A percentile compares a stretch with the other conserved stretches of the same genome.
phyloP scores from a whole-genome alignment of 768 basidiomycete genomes.

The Mycena kentingensis region DNA sequence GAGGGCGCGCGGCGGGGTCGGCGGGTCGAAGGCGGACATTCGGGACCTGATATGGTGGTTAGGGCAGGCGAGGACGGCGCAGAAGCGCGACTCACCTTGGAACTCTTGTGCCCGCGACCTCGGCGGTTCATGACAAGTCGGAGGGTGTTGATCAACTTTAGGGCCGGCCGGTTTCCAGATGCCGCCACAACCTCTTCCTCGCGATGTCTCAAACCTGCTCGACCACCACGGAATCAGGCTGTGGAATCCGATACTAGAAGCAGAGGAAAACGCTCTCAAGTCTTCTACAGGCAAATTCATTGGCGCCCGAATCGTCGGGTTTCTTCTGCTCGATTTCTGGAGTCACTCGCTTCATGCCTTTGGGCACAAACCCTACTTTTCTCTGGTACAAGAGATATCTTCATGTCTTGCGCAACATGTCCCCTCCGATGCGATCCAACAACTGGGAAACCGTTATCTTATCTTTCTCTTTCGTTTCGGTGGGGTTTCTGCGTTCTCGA shows the following conservation, averaged over 20 bases:
- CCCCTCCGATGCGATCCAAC: background rate
- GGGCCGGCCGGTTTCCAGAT: no score
- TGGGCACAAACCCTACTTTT: background rate
- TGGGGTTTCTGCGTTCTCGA: background rate
- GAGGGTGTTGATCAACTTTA: no score
- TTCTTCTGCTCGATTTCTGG: background rate
- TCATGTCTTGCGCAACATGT: background rate
- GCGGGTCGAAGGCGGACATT: conserved; percentile 81
- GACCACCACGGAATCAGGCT: no score
- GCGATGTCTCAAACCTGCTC: no score
- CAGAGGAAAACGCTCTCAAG: no score
- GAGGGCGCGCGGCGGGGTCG: conserved; percentile 33
- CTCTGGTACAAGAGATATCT: background rate
- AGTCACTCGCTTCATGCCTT: background rate
- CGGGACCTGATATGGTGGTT: conserved; percentile 55
- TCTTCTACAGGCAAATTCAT: no score
- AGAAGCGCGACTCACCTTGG: conserved; percentile 44
- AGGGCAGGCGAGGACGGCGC: background rate
- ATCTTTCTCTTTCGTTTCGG: background rate
- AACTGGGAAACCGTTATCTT: background rate
- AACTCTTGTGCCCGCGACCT: conserved; percentile 65
- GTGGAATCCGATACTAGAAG: no score
- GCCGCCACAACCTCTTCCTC: no score
- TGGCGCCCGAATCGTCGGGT: background rate
- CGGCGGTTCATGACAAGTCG: conserved; percentile 59